phyloP scores from a whole-genome alignment of 2,329 filamentous ascomycete species.

The Colletotrichum scovillei region DNA sequence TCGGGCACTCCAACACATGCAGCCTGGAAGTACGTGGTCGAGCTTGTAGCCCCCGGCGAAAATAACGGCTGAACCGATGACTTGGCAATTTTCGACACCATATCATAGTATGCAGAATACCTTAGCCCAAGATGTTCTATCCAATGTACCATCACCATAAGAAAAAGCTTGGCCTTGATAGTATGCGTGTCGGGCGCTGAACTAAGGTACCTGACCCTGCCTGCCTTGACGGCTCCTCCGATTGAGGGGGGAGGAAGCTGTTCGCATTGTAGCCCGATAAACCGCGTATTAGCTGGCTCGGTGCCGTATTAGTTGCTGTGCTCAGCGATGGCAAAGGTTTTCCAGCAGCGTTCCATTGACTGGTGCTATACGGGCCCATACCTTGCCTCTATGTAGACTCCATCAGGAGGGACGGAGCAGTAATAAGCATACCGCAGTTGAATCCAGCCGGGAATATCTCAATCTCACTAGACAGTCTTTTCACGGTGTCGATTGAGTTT shows the following conservation, averaged over 20 bases:
- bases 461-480: too few species aligned
- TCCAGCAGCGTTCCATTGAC: background rate
- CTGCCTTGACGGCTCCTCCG: background rate
- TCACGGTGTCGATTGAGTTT: too few species aligned
- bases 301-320: background rate
- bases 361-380: too few species aligned
- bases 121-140: background rate
- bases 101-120: background rate
- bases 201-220: background rate
- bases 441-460: too few species aligned
- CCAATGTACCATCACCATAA: too few species aligned
- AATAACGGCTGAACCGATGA: background rate
- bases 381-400: background rate
- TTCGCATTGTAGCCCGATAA: background rate
- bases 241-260: background rate
- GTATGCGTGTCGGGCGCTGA: background rate
- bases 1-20: too few species aligned
- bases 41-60: background rate
- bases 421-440: background rate
- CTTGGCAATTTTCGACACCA: background rate
- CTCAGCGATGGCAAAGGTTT: background rate
- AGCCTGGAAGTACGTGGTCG: too few species aligned
- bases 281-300: background rate
- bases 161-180: background rate
- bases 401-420: background rate